Evolutionary conservation across 1,139 yeast genomes (phyloP), one percentile per base, ranked within the genome.

Genomic region (Sugiyamaella paludigena): DNA sequence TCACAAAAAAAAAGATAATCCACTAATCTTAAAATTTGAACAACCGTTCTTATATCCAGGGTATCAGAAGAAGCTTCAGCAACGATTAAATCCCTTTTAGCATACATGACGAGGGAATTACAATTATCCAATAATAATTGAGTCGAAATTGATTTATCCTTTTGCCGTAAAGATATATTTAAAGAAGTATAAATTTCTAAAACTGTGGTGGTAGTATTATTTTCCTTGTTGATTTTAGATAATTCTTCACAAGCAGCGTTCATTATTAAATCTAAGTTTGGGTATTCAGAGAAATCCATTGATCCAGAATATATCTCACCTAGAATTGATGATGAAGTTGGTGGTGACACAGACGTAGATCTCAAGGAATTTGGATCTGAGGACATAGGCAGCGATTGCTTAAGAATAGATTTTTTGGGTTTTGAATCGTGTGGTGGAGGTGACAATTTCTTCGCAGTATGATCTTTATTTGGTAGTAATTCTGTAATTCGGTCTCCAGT

Each of bases 11-110:
- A 50, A 12, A 62, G 36, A 48, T 59, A 57, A 40, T 60, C 64
- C 12, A 61, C 62, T 10, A 59, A 54, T 32, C 54, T 51, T 24
- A 61, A 37, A 12, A 59, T 57, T 33, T 58, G 58, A n/a, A 56
- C 52, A 29, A 55, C 54, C 12, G 52, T 48, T 36, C 59, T 49
- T 10, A 49, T 46, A 37, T 58, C 59, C 10, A 52, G 50, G 7
- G 55, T 48, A 15, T 57, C 46, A 10, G 45, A 31, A 5, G 55
- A 48, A 5, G 50, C 40, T 37, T 57, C 58, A 29, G 52, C 53
- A 12, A 40, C 49, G 2, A 46, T 31, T 27, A 59, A 43, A 36
- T 59, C 63, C 7, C 61, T 49, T 41, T 54, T 55, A 16, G 63
- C 60, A 36, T 47, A 52, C 27, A 38, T 33, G 24, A 55, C 48